phyloP scores from a whole-genome alignment of 352 stramenopile species.

The Globisporangium cederbergense region DNA sequence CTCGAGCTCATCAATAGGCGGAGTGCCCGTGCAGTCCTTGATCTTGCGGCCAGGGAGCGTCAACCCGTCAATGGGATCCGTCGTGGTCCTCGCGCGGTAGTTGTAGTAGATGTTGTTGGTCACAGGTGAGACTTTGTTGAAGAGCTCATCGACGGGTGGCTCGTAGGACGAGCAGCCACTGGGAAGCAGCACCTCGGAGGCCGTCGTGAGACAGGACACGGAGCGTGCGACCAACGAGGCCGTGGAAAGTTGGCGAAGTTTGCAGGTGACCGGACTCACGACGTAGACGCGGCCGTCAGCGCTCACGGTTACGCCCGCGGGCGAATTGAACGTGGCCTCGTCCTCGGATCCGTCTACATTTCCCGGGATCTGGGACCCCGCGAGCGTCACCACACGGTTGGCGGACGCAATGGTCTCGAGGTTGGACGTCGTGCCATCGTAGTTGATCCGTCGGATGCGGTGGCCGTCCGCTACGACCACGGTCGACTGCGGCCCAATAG shows the following conservation, averaged over 20 bases:
- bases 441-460: conserved; percentile 82
- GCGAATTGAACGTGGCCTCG: conserved; percentile 90
- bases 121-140: conserved; percentile 66
- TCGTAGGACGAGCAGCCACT: conserved; percentile 95
- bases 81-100: conserved; percentile 44
- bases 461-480: conserved; percentile 91
- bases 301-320: conserved; percentile 82
- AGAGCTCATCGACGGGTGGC: conserved; percentile 85
- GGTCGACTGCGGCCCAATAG: conserved; percentile 71
- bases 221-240: conserved; percentile 58
- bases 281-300: conserved; percentile 87
- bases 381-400: conserved; percentile 89
- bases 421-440: conserved; percentile 44
- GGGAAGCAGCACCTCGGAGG: conserved; percentile 85
- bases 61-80: conserved; percentile 38
- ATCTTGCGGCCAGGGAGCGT: conserved; percentile 64
- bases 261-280: conserved; percentile 89
- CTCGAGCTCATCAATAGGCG: conserved; percentile 80
- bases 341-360: conserved; percentile 83
- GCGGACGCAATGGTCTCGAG: conserved; percentile 66
- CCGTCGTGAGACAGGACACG: conserved; percentile 74
- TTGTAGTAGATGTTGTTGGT: conserved; percentile 95
- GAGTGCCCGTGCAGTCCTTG: conserved; percentile 91
- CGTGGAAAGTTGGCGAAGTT: conserved; percentile 81
- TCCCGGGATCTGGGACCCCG: conserved; percentile 64